A percentile compares a stretch with the other conserved stretches of the same genome.
Conservation (phyloP, 352 stramenopile genomes). For the Phytophthora pinifolia region DNA sequence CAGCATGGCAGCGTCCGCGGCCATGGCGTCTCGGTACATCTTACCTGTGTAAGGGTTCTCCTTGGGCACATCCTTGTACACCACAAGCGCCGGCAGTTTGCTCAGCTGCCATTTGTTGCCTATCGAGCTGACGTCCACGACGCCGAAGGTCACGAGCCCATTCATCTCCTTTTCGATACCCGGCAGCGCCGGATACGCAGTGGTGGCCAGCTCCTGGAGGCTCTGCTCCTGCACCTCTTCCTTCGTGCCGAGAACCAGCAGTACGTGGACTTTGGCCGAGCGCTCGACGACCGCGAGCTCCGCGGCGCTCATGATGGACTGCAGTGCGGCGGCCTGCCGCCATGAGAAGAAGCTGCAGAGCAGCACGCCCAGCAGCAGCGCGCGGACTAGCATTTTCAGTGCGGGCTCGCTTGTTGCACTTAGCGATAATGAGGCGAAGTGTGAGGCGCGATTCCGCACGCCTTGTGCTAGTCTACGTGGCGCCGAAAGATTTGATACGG, state of each 20-base stretch:
- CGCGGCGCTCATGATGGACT: conserved; percentile 25
- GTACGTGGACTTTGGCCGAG: conserved; percentile 33
- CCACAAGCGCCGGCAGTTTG: conserved; percentile 47
- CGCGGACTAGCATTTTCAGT: conserved; percentile 14
- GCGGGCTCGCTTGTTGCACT: conserved; percentile 10
- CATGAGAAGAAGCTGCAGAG: conserved; percentile 18
- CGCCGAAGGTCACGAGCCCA: conserved; percentile 43
- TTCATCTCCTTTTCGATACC: conserved; percentile 47
- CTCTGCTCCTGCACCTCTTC: conserved; percentile 17
- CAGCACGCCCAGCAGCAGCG: conserved; percentile 12
- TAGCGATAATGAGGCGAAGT: conserved; percentile 18
- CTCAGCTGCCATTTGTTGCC: conserved; percentile 58
- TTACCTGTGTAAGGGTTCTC: conserved; percentile 76
- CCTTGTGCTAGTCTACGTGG: too few species aligned
- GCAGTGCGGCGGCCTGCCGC: conserved; percentile 13
- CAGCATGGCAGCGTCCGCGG: conserved; percentile 36
- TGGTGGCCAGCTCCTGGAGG: conserved; percentile 28
- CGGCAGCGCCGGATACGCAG: conserved; percentile 39
- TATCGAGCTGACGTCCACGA: conserved; percentile 42
- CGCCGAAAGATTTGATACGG: conserved; percentile 23
- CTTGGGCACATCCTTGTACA: conserved; percentile 64
- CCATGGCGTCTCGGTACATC: conserved; percentile 52
- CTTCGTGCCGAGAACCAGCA: conserved; percentile 34
- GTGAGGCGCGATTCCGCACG: conserved; percentile 7
- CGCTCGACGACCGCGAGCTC: conserved; percentile 32